Base-by-base conservation (phyloP, 2,329 filamentous ascomycete genomes). In the Cordyceps tenuipes region DNA sequence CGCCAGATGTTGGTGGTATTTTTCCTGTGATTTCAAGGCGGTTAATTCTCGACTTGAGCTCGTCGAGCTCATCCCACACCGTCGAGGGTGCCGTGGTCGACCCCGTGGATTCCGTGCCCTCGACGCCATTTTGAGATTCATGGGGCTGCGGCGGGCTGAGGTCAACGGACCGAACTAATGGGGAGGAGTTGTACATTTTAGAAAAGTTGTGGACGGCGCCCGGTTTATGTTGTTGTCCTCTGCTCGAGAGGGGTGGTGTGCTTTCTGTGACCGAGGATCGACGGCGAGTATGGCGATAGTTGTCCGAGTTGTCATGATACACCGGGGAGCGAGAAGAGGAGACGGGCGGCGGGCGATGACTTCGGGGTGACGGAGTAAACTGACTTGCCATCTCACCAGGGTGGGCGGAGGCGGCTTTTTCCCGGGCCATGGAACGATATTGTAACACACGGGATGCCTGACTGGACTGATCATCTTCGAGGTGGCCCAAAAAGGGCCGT, bases 61-160 rank as follows among this genome's bases (percentile, higher is more conserved):
- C 94, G 67, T 97, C 94, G 31, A 99, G 76, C 73, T 99, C 94
- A 70, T 97, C 94, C 94, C 94, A 99, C 3, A 99, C 90, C 0
- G 91, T 97, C 2, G 91, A 95, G 13, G 92, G 90, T 1, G 90
- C 91, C 1, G 88, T 91, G 0, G 90, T 94, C 0, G 94, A 97
- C 39, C 89, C 81, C 0, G 89, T 93, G 0, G 94, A 97, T 67
- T 94, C 91, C 0, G 91, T 91, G 9, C 87, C 87, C 67, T 92
- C 86, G 31, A 77, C 66, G 19, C 72, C 75, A 61, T 82, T 75
- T 47, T 70, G 64, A 10, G 64, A 60, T 39, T 75, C 73, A 10
- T 65, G 52, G 4, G 57, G 63, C n/a, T 66, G 63, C 17, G 69
- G 67, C 12, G 62, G 64, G n/a, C 69, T 68, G 17, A 71, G 66